Evolutionary conservation across 2,329 filamentous ascomycete species (phyloP).

Genomic region (Paecilomyces dactylethromorphus): DNA sequence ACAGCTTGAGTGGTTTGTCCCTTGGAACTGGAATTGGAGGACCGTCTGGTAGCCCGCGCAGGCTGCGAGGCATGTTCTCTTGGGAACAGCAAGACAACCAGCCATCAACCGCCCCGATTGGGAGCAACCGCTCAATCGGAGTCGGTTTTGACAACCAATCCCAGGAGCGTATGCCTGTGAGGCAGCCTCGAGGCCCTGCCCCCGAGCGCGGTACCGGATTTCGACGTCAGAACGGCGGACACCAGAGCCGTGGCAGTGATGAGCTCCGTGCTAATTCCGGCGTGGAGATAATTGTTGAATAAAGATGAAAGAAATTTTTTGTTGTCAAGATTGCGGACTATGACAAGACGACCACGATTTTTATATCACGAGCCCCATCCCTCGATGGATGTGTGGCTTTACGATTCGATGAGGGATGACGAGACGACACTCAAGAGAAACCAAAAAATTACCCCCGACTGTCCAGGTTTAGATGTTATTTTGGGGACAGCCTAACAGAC

Average conservation of each 20-base stretch:
- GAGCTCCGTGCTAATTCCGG: constrained; percentile 55
- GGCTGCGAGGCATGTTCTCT: constrained; percentile 54
- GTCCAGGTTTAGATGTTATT: constrained; percentile 35
- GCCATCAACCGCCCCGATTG: constrained; percentile 48
- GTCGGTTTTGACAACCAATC: constrained; percentile 51
- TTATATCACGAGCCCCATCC: constrained; percentile 34
- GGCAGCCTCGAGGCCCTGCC: constrained; percentile 56
- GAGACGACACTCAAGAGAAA: constrained; percentile 38
- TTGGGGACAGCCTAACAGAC: constrained; percentile 33
- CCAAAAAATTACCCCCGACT: constrained; percentile 32
- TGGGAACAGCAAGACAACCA: constrained; percentile 51
- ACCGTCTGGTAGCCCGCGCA: constrained; percentile 48
- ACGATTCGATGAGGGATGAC: constrained; percentile 44
- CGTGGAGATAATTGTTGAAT: constrained; percentile 60
- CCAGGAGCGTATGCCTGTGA: constrained; percentile 50
- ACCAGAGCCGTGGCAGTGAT: constrained; percentile 56
- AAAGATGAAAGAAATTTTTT: constrained; percentile 23
- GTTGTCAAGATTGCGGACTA: constrained; percentile 1
- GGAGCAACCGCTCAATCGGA: constrained; percentile 58
- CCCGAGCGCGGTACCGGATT: constrained; percentile 54
- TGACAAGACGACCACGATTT: constrained; percentile 34
- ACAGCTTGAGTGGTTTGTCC: constrained; percentile 56
- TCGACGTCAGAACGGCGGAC: constrained; percentile 52
- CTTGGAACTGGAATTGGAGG: constrained; percentile 45
- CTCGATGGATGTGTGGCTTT: constrained; percentile 34